Conservation (phyloP, 768 basidiomycete species). For the Dendrothele bispora region DNA sequence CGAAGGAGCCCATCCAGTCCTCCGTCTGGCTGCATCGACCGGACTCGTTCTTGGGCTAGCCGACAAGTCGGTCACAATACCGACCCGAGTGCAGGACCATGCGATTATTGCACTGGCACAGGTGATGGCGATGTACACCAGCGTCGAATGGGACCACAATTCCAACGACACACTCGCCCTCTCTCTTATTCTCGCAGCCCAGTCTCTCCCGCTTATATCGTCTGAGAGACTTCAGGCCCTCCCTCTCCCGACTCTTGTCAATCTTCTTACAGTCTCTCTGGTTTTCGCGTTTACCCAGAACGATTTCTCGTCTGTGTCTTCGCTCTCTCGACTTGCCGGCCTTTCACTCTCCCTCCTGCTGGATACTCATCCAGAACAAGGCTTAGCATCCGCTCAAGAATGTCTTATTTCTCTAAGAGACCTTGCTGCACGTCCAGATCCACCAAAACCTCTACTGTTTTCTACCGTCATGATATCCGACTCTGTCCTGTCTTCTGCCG, state of each 20-base stretch:
- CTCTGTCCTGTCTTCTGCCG: conserved; percentile 51
- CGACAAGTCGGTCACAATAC: conserved; percentile 40
- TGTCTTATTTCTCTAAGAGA: background rate
- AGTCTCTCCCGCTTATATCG: conserved; percentile 56
- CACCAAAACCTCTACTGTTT: conserved; percentile 78
- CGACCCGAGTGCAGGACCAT: conserved; percentile 59
- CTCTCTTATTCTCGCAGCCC: conserved; percentile 59
- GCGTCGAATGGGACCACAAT: conserved; percentile 4
- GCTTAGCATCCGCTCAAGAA: conserved; percentile 3
- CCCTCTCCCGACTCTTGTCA: conserved; percentile 46
- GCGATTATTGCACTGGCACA: conserved; percentile 71
- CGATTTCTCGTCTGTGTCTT: conserved; percentile 20
- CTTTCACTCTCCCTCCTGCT: conserved; percentile 33
- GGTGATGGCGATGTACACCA: conserved; percentile 59
- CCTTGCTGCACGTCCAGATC: conserved; percentile 22
- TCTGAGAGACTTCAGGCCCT: conserved; percentile 57
- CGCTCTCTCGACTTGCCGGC: conserved; percentile 35
- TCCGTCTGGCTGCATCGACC: conserved; percentile 60
- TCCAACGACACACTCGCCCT: conserved; percentile 45
- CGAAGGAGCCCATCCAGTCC: conserved; percentile 63
- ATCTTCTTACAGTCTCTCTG: conserved; percentile 9
- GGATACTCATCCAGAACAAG: conserved; percentile 27
- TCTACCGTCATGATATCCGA: conserved; percentile 69
- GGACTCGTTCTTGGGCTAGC: conserved; percentile 67
- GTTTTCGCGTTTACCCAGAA: conserved; percentile 19